Percentiles rank a stretch among this genome's conserved stretches.
phyloP scores from a whole-genome alignment of 2,329 filamentous ascomycete species.

The Botryotinia calthae region DNA sequence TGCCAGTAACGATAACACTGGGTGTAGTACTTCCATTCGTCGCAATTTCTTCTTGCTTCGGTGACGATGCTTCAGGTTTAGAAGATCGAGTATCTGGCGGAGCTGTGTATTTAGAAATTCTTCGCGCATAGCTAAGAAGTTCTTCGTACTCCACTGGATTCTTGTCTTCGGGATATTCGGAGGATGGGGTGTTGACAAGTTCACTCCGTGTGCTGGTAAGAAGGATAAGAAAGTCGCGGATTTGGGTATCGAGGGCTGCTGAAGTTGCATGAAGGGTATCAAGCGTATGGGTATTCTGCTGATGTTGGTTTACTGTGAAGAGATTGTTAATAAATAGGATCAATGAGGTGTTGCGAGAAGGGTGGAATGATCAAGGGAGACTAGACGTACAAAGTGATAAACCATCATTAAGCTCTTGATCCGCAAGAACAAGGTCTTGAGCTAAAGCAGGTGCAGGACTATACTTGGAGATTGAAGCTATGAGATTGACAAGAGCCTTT shows the following conservation, averaged over 20 bases:
- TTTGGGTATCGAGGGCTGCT: constrained; percentile 64
- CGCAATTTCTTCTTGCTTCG: constrained; percentile 22
- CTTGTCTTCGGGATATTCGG: constrained; percentile 50
- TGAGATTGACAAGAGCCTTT: constrained; percentile 63
- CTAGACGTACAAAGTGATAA: constrained; percentile 58
- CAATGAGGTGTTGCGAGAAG: neutral
- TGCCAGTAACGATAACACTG: constrained; percentile 22
- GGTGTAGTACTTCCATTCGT: constrained; percentile 36
- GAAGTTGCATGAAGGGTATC: constrained; percentile 65
- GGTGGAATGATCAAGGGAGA: neutral
- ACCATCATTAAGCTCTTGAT: constrained; percentile 63
- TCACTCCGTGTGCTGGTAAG: constrained; percentile 73
- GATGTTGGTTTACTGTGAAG: constrained; percentile 65
- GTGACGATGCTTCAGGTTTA: neutral
- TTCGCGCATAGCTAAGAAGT: constrained; percentile 72
- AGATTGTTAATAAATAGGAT: neutral
- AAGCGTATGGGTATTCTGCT: constrained; percentile 70
- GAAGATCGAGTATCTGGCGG: constrained; percentile 45
- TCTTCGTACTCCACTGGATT: constrained; percentile 66
- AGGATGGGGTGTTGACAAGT: constrained; percentile 61
- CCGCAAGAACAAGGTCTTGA: constrained; percentile 67
- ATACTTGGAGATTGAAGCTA: constrained; percentile 79
- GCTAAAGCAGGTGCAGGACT: constrained; percentile 69
- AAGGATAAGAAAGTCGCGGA: constrained; percentile 66
- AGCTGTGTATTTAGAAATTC: constrained; percentile 76